Evolutionary conservation across 805 yeast genomes (phyloP).

Genomic region (Saccharomycopsis synnaedendra): DNA sequence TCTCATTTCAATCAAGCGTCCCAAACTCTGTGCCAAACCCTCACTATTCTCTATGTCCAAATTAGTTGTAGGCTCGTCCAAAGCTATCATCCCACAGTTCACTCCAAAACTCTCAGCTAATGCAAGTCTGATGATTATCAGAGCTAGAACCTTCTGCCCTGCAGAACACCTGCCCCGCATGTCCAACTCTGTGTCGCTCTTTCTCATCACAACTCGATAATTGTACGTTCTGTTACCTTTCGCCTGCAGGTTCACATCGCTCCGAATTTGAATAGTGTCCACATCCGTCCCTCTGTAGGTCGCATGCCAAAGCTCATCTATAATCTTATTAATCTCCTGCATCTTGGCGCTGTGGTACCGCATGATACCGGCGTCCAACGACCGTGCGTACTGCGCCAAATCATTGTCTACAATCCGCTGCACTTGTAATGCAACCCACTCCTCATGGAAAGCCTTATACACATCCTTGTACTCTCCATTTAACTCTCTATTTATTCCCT

Average conservation of each 20-base stretch:
- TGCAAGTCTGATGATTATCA: slow-evolving; percentile 83
- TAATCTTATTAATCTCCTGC: slow-evolving; percentile 80
- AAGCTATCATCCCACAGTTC: slow-evolving; percentile 89
- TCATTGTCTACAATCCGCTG: slow-evolving; percentile 71
- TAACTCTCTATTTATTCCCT: slow-evolving; percentile 44
- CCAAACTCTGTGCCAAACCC: slow-evolving; percentile 72
- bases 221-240: slow-evolving; percentile 61
- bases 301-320: slow-evolving; percentile 87
- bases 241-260: slow-evolving; percentile 39
- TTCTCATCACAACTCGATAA: slow-evolving; percentile 90
- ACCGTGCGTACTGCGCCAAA: slow-evolving; percentile 67
- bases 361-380: slow-evolving; percentile 89
- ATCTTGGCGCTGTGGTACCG: slow-evolving; percentile 81
- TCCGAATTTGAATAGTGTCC: slow-evolving; percentile 75
- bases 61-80: slow-evolving; percentile 97
- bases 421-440: slow-evolving; percentile 68
- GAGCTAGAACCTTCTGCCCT: slow-evolving; percentile 91
- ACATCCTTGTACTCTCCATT: slow-evolving; percentile 61
- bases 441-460: slow-evolving; percentile 49
- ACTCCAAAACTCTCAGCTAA: slow-evolving; percentile 92
- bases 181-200: slow-evolving; percentile 83
- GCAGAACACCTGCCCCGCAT: slow-evolving; percentile 99
- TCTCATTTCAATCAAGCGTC: slow-evolving; percentile 64
- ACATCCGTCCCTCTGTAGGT: slow-evolving; percentile 95
- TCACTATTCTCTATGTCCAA: slow-evolving; percentile 83